Evolutionary conservation across 2,329 filamentous ascomycete genomes (phyloP), one percentile per base, ranked within the genome.

Genomic region (Grosmannia penicillata): DNA sequence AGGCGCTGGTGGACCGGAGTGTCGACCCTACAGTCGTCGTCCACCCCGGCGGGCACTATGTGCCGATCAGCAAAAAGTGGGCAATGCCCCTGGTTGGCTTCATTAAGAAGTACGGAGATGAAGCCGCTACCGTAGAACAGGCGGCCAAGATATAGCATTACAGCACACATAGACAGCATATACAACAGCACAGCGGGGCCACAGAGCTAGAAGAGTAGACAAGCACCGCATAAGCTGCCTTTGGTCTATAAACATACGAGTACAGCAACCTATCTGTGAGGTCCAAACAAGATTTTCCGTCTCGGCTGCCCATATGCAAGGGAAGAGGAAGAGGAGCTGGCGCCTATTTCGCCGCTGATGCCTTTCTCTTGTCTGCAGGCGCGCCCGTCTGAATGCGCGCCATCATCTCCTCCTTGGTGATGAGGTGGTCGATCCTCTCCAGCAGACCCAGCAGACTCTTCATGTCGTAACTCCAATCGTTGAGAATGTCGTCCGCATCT

Each of bases 401-500:
- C 91, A 98, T 98, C 91, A 98, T 98, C 70, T 98, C 91, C 63
- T 98, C 91, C 70, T 96, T 96, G 39, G 93, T 98, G 54, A 98
- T 98, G 52, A 98, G 69, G 59, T 98, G 91, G 56, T 98, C 91
- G 44, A 98, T 93, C 36, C 82, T 66, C 67, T 87, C 82, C 50
- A 89, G 56, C 42, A 84, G 60, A n/a, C 79, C 80, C 42, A 89
- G 60, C 51, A 89, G 61, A 51, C 75, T 82, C 53, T 58, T 59
- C 76, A 59, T 96, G 60, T 95, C 94, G 53, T 83, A 80, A 57
- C 86, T 94, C 91, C 91, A 98, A 62, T 98, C 91, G 55, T 98
- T 98, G 53, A 98, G 65, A 38, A 95, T 78, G 59, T 98, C 91
- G 55, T 98, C 91, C 2, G 87, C 85, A 59, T 94, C 87, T 47